Percentiles rank a stretch among this genome's conserved stretches.
Conservation (phyloP, 306 rosid species). For the Clitoria ternatea region DNA sequence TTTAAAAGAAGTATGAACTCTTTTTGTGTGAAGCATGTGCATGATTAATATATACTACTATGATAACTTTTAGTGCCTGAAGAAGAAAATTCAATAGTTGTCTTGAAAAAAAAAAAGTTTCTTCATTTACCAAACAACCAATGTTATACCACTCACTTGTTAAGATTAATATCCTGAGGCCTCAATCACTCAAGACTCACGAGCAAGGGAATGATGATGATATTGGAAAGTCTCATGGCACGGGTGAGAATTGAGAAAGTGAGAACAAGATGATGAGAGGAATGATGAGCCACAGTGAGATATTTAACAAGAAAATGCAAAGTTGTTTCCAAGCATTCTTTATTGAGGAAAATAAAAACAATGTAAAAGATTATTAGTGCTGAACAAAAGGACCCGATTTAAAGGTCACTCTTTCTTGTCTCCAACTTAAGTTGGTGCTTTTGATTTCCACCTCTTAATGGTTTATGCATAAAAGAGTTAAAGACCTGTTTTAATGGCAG, state of each 20-base stretch:
- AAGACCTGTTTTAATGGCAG: constrained; percentile 51
- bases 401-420: constrained; percentile 51
- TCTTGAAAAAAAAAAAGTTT: background rate
- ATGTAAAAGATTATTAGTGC: constrained; percentile 29
- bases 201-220: background rate
- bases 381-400: constrained; percentile 36
- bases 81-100: background rate
- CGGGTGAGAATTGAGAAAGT: constrained; percentile 25
- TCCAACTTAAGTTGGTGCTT: constrained; percentile 43
- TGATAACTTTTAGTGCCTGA: background rate
- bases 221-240: constrained; percentile 12
- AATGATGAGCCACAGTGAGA: constrained; percentile 27
- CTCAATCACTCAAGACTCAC: constrained; percentile 21
- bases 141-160: constrained; percentile 37
- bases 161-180: background rate
- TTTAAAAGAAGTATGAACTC: background rate
- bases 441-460: constrained; percentile 56
- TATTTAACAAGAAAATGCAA: constrained; percentile 41
- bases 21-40: background rate
- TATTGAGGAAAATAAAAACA: constrained; percentile 30
- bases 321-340: constrained; percentile 19
- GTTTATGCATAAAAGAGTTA: constrained; percentile 46
- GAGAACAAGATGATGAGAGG: constrained; percentile 29
- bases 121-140: background rate
- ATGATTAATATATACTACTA: background rate